Percentiles rank a stretch among this genome's conserved stretches.
Conservation (phyloP, 768 basidiomycete species). For the Collybia mongolica region DNA sequence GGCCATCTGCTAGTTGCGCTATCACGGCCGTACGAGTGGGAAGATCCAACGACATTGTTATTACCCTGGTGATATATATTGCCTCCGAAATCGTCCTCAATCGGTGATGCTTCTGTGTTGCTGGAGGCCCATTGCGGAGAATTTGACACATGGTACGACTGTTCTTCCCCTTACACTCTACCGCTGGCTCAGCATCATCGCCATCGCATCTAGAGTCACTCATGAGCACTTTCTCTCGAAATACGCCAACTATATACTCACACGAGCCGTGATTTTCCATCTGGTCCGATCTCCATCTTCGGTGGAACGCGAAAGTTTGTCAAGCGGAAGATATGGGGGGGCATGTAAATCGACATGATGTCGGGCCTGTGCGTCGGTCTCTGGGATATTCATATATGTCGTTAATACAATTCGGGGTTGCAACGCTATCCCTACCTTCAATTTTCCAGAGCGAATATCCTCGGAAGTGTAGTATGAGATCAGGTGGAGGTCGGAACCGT, state of each 20-base stretch:
- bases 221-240: neutral
- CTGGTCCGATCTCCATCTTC: constrained; percentile 69
- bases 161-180: constrained; percentile 50
- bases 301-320: constrained; percentile 86
- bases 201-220: constrained; percentile 10
- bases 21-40: constrained; percentile 25
- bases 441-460: constrained; percentile 67
- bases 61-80: constrained; percentile 29
- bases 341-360: constrained; percentile 71
- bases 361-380: constrained; percentile 69
- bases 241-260: constrained; percentile 31
- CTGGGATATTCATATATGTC: constrained; percentile 24
- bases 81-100: constrained; percentile 32
- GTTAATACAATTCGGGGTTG: constrained; percentile 5
- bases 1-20: constrained; percentile 28
- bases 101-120: constrained; percentile 21
- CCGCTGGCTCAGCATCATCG: constrained; percentile 38
- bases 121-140: constrained; percentile 36
- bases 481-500: constrained; percentile 78
- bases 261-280: constrained; percentile 67
- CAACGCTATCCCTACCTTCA: constrained; percentile 39
- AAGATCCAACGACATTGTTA: constrained; percentile 19
- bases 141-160: constrained; percentile 37
- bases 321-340: constrained; percentile 72
- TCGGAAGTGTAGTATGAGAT: constrained; percentile 84